Conservation (phyloP, 371 early-diverging fungal species). For the Neoconidiobolus thromboides region DNA sequence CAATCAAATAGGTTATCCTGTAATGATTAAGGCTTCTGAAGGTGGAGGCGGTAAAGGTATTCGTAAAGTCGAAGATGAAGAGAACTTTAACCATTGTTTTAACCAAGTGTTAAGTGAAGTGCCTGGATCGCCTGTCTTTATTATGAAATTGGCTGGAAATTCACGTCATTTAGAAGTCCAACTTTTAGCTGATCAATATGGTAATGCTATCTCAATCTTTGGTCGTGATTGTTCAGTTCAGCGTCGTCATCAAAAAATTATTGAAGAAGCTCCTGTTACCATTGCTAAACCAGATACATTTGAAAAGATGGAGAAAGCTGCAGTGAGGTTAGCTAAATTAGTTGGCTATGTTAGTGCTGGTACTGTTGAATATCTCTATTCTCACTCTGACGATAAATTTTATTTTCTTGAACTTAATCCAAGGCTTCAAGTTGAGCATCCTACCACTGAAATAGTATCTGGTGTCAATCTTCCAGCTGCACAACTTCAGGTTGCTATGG, state of each 20-base stretch:
- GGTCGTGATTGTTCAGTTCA: constrained; percentile 98
- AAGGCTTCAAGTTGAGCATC: constrained; percentile 98
- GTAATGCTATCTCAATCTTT: constrained; percentile 93
- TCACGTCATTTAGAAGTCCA: constrained; percentile 97
- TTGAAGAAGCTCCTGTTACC: constrained; percentile 79
- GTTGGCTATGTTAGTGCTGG: constrained; percentile 88
- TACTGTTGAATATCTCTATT: constrained; percentile 96
- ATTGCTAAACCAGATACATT: constrained; percentile 27
- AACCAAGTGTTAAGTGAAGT: constrained; percentile 82
- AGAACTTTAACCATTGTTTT: constrained; percentile 57
- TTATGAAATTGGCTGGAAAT: constrained; percentile 88
- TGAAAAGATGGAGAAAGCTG: constrained; percentile 65
- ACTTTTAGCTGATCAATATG: constrained; percentile 87
- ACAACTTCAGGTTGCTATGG: constrained; percentile 96
- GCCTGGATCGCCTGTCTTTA: constrained; percentile 90
- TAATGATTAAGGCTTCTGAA: constrained; percentile 99
- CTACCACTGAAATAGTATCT: constrained; percentile 96
- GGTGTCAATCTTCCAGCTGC: constrained; percentile 95
- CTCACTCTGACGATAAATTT: constrained; percentile 62
- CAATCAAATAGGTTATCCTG: constrained; percentile 79
- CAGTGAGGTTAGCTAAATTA: constrained; percentile 71
- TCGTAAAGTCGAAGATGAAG: constrained; percentile 61
- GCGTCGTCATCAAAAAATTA: constrained; percentile 92
- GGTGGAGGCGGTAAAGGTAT: constrained; percentile 99
- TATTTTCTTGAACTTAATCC: constrained; percentile 98